Evolutionary conservation across 208 protist genomes (phyloP).

Genomic region (Cochliopodium minus): DNA sequence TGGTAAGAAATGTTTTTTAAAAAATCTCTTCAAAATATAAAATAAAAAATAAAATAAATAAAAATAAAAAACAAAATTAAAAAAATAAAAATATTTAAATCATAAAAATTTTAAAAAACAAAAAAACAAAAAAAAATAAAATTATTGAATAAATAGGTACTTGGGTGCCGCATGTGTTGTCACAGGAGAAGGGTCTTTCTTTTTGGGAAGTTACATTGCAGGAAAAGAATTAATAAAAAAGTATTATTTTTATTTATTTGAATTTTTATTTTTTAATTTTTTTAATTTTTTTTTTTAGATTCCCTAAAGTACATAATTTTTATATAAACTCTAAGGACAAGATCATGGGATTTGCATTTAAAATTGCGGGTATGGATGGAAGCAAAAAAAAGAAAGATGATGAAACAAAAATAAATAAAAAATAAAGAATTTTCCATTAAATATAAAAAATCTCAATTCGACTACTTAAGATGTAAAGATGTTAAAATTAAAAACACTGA

Average conservation of each 20-base stretch:
- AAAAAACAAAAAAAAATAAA: neutral
- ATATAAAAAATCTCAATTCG: neutral
- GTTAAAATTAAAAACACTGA: neutral
- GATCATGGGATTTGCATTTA: no score
- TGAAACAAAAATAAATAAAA: no score
- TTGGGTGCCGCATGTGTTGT: neutral
- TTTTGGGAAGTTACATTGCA: neutral
- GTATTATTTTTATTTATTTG: neutral
- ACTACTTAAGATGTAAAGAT: neutral
- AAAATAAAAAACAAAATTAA: no score
- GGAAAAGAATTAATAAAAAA: neutral
- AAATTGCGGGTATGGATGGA: no score
- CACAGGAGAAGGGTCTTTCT: neutral
- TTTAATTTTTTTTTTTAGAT: no score
- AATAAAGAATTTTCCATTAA: no score
- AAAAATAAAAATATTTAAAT: neutral
- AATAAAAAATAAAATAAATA: no score
- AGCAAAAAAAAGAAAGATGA: no score
- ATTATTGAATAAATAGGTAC: neutral
- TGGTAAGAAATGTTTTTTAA: no score
- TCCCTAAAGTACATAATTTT: neutral
- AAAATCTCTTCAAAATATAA: no score
- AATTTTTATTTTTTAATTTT: no score
- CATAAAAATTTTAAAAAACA: neutral
- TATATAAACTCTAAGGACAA: neutral